These are phyloP conservation scores for Polytrichum formosum DNA, from an alignment of 225 moss, liverwort and hornwort species.

Conservation along the genomic window DNA sequence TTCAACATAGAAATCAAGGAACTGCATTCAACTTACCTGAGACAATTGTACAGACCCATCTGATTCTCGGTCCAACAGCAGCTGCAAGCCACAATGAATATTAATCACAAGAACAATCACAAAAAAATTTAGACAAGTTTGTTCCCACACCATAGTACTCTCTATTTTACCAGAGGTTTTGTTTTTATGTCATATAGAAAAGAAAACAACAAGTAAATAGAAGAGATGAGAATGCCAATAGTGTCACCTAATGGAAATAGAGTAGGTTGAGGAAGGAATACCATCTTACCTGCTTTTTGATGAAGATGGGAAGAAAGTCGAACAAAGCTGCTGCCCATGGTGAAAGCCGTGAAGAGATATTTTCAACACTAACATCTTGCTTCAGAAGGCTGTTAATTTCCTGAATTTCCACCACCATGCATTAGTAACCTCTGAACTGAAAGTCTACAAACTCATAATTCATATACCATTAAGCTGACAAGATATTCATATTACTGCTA, in stretches of 20 bases:
- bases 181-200: too few relatives aligned
- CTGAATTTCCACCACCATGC: slow-evolving; percentile 27
- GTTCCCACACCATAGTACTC: background rate
- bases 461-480: too few relatives aligned
- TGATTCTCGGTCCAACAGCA: slow-evolving; percentile 95
- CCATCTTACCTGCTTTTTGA: slow-evolving; percentile 75
- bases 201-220: too few relatives aligned
- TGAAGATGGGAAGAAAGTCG: slow-evolving; percentile 87
- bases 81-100: slow-evolving; percentile 43
- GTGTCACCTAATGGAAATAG: too few relatives aligned
- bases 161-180: too few relatives aligned
- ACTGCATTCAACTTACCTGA: slow-evolving; percentile 46
- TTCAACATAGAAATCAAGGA: background rate
- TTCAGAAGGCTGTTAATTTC: slow-evolving; percentile 85
- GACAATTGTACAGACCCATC: slow-evolving; percentile 98
- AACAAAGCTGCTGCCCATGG: slow-evolving; percentile 97
- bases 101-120: too few relatives aligned
- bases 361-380: slow-evolving; percentile 55
- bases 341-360: slow-evolving; percentile 70
- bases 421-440: background rate
- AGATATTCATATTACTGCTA: too few relatives aligned
- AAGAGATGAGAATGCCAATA: too few relatives aligned
- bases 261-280: too few relatives aligned
- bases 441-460: too few relatives aligned
- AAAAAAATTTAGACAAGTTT: too few relatives aligned